phyloP scores from a whole-genome alignment of 164 flowering plant genomes.

The Kingdonia uniflora region DNA sequence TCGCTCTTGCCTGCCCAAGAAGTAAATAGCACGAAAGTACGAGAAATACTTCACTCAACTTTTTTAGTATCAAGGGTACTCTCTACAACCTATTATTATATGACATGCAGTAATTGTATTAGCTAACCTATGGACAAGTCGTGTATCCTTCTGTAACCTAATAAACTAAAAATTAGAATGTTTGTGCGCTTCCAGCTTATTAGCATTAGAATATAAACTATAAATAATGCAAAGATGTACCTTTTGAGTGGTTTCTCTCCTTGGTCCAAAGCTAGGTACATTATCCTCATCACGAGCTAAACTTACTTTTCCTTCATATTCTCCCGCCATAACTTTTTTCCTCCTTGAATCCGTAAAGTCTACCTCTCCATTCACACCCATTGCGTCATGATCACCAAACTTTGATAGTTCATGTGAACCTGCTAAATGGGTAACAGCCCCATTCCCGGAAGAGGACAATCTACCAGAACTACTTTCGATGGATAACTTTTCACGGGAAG shows the following conservation, averaged over 20 bases:
- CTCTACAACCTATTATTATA: no score
- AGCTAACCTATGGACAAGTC: no score
- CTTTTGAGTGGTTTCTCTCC: constrained; percentile 37
- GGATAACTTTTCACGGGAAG: constrained; percentile 43
- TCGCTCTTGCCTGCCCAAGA: no score
- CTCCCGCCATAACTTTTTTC: constrained; percentile 19
- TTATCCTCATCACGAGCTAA: constrained; percentile 18
- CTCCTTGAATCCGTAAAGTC: constrained; percentile 32
- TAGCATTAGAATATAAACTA: no score
- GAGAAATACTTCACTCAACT: no score
- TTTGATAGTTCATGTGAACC: constrained; percentile 21
- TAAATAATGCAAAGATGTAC: constrained; percentile 16
- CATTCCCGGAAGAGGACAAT: constrained; percentile 22
- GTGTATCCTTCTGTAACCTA: no score
- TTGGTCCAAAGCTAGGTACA: constrained; percentile 28
- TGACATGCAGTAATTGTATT: no score
- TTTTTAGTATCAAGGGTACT: no score
- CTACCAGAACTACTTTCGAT: constrained; percentile 25
- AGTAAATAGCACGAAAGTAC: no score
- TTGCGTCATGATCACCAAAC: constrained; percentile 22
- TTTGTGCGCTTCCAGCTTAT: no score
- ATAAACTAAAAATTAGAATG: no score
- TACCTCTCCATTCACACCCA: constrained; percentile 30
- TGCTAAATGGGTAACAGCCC: constrained; percentile 10
- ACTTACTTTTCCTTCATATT: constrained; percentile 35